Evolutionary conservation across 352 stramenopile species (phyloP), one percentile per base, ranked within the genome.

Genomic region (Phytopythium mirpurense): DNA sequence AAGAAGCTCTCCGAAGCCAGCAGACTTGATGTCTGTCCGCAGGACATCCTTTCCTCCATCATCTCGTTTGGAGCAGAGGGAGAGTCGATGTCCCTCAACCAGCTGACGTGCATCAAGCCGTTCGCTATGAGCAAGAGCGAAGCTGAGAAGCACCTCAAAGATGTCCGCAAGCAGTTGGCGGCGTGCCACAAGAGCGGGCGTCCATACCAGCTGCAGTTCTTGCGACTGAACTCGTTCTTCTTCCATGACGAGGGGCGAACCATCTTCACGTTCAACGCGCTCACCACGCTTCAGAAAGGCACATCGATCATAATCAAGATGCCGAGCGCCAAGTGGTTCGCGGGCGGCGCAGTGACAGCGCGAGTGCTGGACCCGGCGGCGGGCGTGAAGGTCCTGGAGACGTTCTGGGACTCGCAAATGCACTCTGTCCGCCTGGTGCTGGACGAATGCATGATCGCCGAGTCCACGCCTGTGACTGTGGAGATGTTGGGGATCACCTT

Each of bases 171-270:
- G 36, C 56, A 58, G 26, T 44, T 82, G 7, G 27, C 26, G 5
- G 32, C 60, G 18, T 76, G 69, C 26, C 59, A 72, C 14, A 70
- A 70, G 32, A 75, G 67, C 0, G 57, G 62, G 1, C 46, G 55
- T 11, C 63, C 58, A 36, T 86, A 83, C 49, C 62, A 66, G n/a
- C 59, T 86, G 7, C 60, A 83, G 58, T 86, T 86, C 54, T 53
- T 86, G 35, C 62, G 72, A 1, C 43, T 86, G 12, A 78, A 73
- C n/a, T 75, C 74, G 21, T 70, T 76, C 49, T 83, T 80, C 49
- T 72, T 76, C 40, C 65, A 83, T 41, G 61, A 81, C 9, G 65
- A 67, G 0, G 68, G 61, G 0, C 67, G 60, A 7, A 83, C 72
- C 5, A 70, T 68, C 18, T 61, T 86, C 37, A 76, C 60, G 0